Evolutionary conservation across 2,329 filamentous ascomycete species (phyloP), one percentile per base, ranked within the genome.

Genomic region (Cladobotryum mycophilum): DNA sequence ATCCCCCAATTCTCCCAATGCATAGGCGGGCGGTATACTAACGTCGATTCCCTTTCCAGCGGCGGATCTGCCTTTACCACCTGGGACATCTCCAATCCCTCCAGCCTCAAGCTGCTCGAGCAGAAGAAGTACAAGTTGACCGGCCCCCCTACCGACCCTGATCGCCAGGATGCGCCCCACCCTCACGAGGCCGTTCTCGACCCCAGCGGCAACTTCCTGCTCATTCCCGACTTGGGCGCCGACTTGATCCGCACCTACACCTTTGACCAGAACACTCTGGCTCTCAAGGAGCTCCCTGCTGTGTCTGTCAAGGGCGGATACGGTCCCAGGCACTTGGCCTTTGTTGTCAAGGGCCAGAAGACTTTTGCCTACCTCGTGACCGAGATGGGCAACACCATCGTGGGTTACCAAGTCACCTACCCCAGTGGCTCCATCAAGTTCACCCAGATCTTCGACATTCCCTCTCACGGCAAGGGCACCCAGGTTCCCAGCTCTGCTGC

Each of bases 161-260:
- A 66, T 5, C 76, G 79, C 47, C 81, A 86, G 65, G 71, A 78
- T 40, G 70, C 74, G 6, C 70, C 83, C 3, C 81, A 85, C 61
- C 82, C 83, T 15, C 84, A 88, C 65, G 69, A 85, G 61, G 76
- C 79, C n/a, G 63, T 85, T 47, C 62, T 84, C 34, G 85, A 88
- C 61, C 85, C 84, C 6, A 84, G 80, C 2, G 78, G 76, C 5
- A 60, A 71, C n/a, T 88, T 78, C 64, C 59, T 87, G 25, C 60
- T 87, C 8, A 75, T 82, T 8, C 83, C 84, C 1, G 85, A 88
- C 58, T 73, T 90, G 5, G 81, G 85, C 38, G 74, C 78, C 51
- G 85, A 88, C 58, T 59, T 80, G 6, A 65, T 88, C 44, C 81
- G 79, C 55, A 67, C 70, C 51, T 88, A 79, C 63, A 61, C 68